These are phyloP conservation scores for Nemania diffusa DNA, from an alignment of 2,329 filamentous ascomycete species.

Conservation along the genomic window DNA sequence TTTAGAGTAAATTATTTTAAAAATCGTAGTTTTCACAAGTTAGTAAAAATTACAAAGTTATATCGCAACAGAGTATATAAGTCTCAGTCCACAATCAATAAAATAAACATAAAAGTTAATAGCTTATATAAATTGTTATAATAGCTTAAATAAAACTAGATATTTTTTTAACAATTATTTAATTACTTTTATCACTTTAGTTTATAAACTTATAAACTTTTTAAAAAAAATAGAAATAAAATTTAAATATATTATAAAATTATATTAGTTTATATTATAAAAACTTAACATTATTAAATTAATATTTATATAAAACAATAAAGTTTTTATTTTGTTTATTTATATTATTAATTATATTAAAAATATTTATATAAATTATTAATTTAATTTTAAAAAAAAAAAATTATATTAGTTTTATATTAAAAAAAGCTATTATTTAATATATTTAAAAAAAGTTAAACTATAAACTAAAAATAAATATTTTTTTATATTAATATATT, in stretches of 20 bases:
- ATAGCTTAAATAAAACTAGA: slow-evolving; percentile 1
- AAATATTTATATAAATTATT: neutral
- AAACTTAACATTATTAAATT: neutral
- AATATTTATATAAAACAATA: neutral
- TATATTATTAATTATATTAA: neutral
- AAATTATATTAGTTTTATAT: slow-evolving; percentile 1
- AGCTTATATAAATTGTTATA: too few species aligned
- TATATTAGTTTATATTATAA: neutral
- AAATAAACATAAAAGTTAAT: too few species aligned
- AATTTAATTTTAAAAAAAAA: neutral
- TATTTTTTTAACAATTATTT: neutral
- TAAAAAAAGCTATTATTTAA: neutral
- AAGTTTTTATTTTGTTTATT: neutral
- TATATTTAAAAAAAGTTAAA: slow-evolving; percentile 1
- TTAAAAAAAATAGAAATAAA: neutral
- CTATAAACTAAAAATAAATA: neutral
- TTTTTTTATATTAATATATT: neutral
- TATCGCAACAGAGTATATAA: too few species aligned
- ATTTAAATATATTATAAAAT: neutral
- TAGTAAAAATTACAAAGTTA: too few species aligned
- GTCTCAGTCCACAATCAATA: too few species aligned
- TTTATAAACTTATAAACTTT: neutral
- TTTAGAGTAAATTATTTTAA: too few species aligned
- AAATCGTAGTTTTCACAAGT: too few species aligned
- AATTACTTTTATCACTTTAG: neutral